Evolutionary conservation across 2,329 filamentous ascomycete species (phyloP), one percentile per base, ranked within the genome.

Genomic region (Exophiala oligosperma): DNA sequence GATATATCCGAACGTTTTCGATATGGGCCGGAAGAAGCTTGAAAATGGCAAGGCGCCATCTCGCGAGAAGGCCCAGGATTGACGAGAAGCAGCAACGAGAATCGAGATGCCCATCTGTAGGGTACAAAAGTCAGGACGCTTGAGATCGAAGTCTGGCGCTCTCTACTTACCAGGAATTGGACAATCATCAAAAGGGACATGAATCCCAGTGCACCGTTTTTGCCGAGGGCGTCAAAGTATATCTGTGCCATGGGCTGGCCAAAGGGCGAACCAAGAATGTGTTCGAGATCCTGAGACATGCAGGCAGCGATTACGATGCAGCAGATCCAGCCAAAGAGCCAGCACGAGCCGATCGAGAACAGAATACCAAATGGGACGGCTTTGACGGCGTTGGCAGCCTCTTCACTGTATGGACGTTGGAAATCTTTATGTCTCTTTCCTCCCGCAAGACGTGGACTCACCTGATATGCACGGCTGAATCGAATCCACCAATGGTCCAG

Each of bases 21-120:
- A 82, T 66, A 86, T 81, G 5, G 77, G 76, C 32, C 82, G 76
- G 70, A 86, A 83, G 70, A 82, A 84, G 4, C 61, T 69, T 1
- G 81, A 84, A 67, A 86, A 85, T 0, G 84, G 84, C 1, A 87
- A 74, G 1, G 83, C 84, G 1, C 82, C 83, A 64, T 87, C 84
- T 24, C 84, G 79, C 7, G 81, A 82, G 67, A 87, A 87, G 0
- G 84, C 84, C 84, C 84, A 87, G 29, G 76, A 78, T 70, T 87
- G 84, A 4, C 84, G 78, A 4, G 81, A 84, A 3, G 80, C 81
- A 1, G 84, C 84, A 2, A 85, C 79, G 2, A 83, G 71, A 70
- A 76, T 66, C 5, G 57, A 59, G 3, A 57, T 52, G 5, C 62
- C 62, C 62, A 64, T 64, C 52, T 57, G 28, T 4, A 12, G n/a